These are phyloP conservation scores for Pyropia yezoensis DNA, from an alignment of 23 red algal species.

Conservation along the genomic window DNA sequence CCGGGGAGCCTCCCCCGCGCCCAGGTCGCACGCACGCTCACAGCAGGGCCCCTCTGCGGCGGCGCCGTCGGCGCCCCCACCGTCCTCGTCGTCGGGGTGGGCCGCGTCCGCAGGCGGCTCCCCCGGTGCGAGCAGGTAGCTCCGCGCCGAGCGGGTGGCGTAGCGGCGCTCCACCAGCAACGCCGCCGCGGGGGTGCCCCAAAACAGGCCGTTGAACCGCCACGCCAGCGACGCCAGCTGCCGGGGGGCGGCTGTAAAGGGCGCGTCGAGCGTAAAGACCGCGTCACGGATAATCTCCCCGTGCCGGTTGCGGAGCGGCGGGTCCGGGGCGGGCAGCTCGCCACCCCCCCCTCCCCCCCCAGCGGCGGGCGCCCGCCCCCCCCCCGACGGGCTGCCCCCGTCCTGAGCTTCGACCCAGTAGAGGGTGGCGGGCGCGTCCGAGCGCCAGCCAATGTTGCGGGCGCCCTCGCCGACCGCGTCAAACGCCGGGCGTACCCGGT, in stretches of 20 bases:
- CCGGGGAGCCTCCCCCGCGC: slow-evolving; percentile 26
- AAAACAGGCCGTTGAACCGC: slow-evolving; percentile 66
- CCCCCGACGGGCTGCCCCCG: slow-evolving; percentile 63
- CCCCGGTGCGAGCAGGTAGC: slow-evolving; percentile 64
- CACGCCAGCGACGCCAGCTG: slow-evolving; percentile 42
- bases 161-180: slow-evolving; percentile 71
- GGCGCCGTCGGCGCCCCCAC: neutral
- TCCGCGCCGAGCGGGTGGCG: slow-evolving; percentile 63
- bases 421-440: slow-evolving; percentile 56
- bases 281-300: slow-evolving; percentile 48
- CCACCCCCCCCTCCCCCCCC: too few species aligned
- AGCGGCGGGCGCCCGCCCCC: slow-evolving; percentile 10
- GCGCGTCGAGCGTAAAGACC: slow-evolving; percentile 57
- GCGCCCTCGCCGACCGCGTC: slow-evolving; percentile 73
- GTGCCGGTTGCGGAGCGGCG: too few species aligned
- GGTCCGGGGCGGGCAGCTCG: too few species aligned
- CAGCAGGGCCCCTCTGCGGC: slow-evolving; percentile 15
- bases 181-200: slow-evolving; percentile 67
- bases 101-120: neutral
- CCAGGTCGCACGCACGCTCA: slow-evolving; percentile 24
- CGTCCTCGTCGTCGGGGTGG: slow-evolving; percentile 1
- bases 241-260: slow-evolving; percentile 53
- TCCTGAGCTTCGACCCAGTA: slow-evolving; percentile 90
- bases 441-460: slow-evolving; percentile 72
- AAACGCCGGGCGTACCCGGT: slow-evolving; percentile 82